Base-by-base conservation (phyloP, 805 yeast genomes). In the Yamadazyma endophytica region DNA sequence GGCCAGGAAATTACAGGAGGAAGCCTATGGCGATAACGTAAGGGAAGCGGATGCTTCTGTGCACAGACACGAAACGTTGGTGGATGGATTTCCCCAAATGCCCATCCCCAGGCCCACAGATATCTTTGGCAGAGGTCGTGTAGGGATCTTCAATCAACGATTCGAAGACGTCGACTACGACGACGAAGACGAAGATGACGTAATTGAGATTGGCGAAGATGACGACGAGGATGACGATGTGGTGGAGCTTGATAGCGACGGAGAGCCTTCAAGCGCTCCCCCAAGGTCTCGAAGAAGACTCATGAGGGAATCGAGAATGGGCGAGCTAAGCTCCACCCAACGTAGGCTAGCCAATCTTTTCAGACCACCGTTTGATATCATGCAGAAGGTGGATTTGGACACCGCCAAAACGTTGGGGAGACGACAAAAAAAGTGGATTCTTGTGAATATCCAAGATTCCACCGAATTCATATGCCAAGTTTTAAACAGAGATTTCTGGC, bases 401-500 rank as follows among this genome's bases (percentile, higher is more conserved):
- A 63, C 67, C 5, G 97, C 97, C 2, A 84, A 79, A 43, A 42
- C 47, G 2, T 66, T 69, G 39, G 97, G 95, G 2, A 70, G 80
- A 35, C 58, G 56, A 19, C 69, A 65, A 36, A 64, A 75, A 32
- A 85, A 81, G 56, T 89, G 97, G 96, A 70, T 92, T 6, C 60
- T 92, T 46, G 71, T 92, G 15, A 92, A 92, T 53, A 76, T 92
- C 29, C 98, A 92, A 56, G 95, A 90, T 48, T 64, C 77, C 16
- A 65, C 83, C 1, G 92, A 86, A 50, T 92, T 92, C 50, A 76
- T 77, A 43, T 89, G 97, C 50, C 97, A 90, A 52, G 79, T 83
- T 19, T 61, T 92, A 32, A 92, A 92, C 56, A 73, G 99, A 38
- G 99, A 92, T 56, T 77, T 92, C 40, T 92, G 97, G 97, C 76